Base-by-base conservation (phyloP, 129 eudicot species). In the Artemisia annua region DNA sequence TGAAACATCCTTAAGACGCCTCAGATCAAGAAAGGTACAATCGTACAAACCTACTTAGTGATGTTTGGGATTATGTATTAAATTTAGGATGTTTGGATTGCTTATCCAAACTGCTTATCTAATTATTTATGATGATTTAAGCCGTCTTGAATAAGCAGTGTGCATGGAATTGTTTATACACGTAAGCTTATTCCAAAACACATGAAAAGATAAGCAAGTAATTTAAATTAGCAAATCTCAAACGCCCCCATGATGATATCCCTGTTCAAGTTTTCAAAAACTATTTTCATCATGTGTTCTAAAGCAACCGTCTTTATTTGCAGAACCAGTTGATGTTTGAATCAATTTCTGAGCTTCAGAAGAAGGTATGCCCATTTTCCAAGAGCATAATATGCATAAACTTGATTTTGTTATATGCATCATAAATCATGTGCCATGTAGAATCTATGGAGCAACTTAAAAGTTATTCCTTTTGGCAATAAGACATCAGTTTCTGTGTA, bases 261-360 rank as follows among this genome's bases (percentile, higher is more conserved):
- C 10, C 10, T 39, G 46, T 39, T 39, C 11, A 11, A 39, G 46
- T 39, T 39, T 39, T 39, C 10, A 7, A 39, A 60, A 63, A 48
- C 57, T 39, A 30, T 39, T 39, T 11, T 5, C 19, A 51, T 18
- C 7, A 16, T 19, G 57, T 66, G 1, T 16, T 12, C 39, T 71
- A 59, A 82, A 14, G 17, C 59, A 30, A 56, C 19, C n/a, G 11
- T 46, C 39, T 81, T 75, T 57, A 15, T 46, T 46, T 79, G 67
- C 96, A 93, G 98, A 87, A 84, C 67, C 96, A 89, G 55, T 70
- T 84, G 56, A 93, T 93, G 98, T 64, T 82, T 62, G 96, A 87
- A 75, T 85, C 98, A 50, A 86, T 93, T 66, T 83, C 92, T 54
- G 81, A 81, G 74, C 96, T 89, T 46, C 96, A 89, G 64, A 89